phyloP scores from a whole-genome alignment of 2,329 filamentous ascomycete genomes.

The Colletotrichum simmondsii region DNA sequence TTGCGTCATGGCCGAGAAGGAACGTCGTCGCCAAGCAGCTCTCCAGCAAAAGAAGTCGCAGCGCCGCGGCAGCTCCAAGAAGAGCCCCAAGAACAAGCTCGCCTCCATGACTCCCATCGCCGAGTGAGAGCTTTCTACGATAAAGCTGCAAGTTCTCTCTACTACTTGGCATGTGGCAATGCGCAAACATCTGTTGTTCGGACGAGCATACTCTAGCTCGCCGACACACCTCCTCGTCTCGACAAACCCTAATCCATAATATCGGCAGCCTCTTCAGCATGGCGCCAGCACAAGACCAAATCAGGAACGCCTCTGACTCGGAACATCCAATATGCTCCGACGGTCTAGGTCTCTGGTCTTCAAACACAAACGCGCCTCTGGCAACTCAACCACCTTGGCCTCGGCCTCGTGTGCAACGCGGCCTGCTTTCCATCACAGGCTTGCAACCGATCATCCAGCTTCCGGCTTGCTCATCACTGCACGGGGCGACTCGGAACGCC shows the following conservation, averaged over 20 bases:
- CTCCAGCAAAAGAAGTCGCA: constrained; percentile 46
- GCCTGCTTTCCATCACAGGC: neutral
- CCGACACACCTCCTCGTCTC: constrained; percentile 5
- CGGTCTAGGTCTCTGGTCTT: constrained; percentile 11
- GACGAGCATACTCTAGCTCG: constrained; percentile 13
- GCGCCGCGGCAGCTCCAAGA: constrained; percentile 56
- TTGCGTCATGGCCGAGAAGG: constrained; percentile 64
- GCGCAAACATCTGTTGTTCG: constrained; percentile 6
- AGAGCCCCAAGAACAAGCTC: constrained; percentile 59
- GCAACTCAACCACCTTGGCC: neutral
- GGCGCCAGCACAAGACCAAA: constrained; percentile 12
- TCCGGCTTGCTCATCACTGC: neutral
- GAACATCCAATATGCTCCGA: constrained; percentile 6
- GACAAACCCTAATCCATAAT: constrained; percentile 30
- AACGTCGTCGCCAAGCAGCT: constrained; percentile 58
- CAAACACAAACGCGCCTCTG: constrained; percentile 15
- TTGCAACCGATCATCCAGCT: neutral
- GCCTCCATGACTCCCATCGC: constrained; percentile 65
- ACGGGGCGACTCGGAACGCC: constrained; percentile 15
- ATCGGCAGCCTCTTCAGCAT: neutral
- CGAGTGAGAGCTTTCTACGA: constrained; percentile 47
- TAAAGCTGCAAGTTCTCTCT: neutral
- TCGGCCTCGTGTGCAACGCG: neutral
- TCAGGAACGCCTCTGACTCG: neutral
- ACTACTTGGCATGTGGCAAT: neutral